A percentile compares a stretch with the other conserved stretches of the same genome.
Evolutionary conservation across 352 stramenopile species (phyloP).

Genomic region (Phytophthora boehmeriae): DNA sequence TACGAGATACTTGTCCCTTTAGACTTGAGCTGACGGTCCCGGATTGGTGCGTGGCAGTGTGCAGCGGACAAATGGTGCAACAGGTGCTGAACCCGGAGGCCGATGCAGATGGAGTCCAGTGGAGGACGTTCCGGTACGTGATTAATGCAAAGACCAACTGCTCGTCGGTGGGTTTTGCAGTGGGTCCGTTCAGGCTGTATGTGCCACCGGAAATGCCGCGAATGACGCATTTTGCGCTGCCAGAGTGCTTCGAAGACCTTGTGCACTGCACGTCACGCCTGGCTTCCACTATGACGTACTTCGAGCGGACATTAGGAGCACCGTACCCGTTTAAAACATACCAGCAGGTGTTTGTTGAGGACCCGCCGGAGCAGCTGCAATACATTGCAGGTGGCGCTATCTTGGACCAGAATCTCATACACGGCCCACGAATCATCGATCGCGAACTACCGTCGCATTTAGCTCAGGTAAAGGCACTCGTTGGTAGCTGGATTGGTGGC

Average conservation of each 20-base stretch:
- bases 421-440: slow-evolving; percentile 83
- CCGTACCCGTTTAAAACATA: slow-evolving; percentile 89
- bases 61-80: slow-evolving; percentile 85
- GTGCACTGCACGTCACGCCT: slow-evolving; percentile 78
- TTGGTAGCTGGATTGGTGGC: slow-evolving; percentile 81
- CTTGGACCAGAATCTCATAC: slow-evolving; percentile 79
- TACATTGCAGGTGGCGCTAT: slow-evolving; percentile 72
- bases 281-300: slow-evolving; percentile 79
- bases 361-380: slow-evolving; percentile 75
- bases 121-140: slow-evolving; percentile 78
- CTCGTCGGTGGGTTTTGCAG: slow-evolving; percentile 80
- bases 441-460: slow-evolving; percentile 81
- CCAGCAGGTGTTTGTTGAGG: slow-evolving; percentile 88
- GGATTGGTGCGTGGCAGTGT: slow-evolving; percentile 82
- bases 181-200: slow-evolving; percentile 80
- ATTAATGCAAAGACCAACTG: slow-evolving; percentile 85
- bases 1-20: slow-evolving; percentile 75
- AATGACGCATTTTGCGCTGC: slow-evolving; percentile 86
- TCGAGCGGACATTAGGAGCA: slow-evolving; percentile 69
- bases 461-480: slow-evolving; percentile 77
- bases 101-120: slow-evolving; percentile 46
- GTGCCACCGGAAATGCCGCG: slow-evolving; percentile 75
- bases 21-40: slow-evolving; percentile 81
- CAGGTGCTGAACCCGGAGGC: slow-evolving; percentile 68
- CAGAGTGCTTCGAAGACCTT: slow-evolving; percentile 77